Evolutionary conservation across 768 basidiomycete genomes (phyloP).

Genomic region (Mycena floridula): DNA sequence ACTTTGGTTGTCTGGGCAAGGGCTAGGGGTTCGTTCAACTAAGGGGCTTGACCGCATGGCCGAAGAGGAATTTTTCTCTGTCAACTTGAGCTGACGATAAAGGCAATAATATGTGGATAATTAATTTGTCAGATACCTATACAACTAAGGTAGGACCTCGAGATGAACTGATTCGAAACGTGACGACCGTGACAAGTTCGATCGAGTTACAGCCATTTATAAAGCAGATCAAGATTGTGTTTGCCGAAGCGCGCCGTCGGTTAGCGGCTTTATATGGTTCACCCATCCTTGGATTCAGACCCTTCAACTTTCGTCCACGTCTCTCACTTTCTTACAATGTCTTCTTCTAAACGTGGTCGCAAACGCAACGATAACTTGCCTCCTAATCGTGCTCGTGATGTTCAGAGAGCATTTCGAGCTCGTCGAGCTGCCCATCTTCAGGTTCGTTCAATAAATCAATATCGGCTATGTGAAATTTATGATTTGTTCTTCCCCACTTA

Average conservation of each 20-base stretch:
- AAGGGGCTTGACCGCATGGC: no score
- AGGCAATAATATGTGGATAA: no score
- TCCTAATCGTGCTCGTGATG: slow-evolving; percentile 79
- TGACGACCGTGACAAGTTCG: no score
- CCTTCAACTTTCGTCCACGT: slow-evolving; percentile 21
- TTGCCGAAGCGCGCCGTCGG: slow-evolving; percentile 1
- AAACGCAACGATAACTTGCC: slow-evolving; percentile 79
- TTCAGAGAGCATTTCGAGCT: slow-evolving; percentile 86
- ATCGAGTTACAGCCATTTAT: no score
- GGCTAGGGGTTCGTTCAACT: background rate
- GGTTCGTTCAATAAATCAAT: slow-evolving; percentile 36
- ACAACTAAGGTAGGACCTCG: no score
- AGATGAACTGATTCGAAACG: no score
- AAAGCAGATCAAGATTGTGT: background rate
- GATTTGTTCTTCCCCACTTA: slow-evolving; percentile 31
- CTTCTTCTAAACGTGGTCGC: slow-evolving; percentile 82
- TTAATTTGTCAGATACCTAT: no score
- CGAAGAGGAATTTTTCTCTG: no score
- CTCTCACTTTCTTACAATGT: slow-evolving; percentile 46
- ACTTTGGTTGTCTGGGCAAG: background rate
- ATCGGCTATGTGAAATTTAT: slow-evolving; percentile 42
- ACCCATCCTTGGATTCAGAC: slow-evolving; percentile 13
- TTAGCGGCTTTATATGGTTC: slow-evolving; percentile 40
- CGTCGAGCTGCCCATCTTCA: slow-evolving; percentile 83
- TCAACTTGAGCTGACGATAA: no score